Percentiles rank a stretch among this genome's conserved stretches.
These are phyloP conservation scores for Cordyceps farinosa DNA, from an alignment of 2,329 filamentous ascomycete genomes.

Conservation along the genomic window DNA sequence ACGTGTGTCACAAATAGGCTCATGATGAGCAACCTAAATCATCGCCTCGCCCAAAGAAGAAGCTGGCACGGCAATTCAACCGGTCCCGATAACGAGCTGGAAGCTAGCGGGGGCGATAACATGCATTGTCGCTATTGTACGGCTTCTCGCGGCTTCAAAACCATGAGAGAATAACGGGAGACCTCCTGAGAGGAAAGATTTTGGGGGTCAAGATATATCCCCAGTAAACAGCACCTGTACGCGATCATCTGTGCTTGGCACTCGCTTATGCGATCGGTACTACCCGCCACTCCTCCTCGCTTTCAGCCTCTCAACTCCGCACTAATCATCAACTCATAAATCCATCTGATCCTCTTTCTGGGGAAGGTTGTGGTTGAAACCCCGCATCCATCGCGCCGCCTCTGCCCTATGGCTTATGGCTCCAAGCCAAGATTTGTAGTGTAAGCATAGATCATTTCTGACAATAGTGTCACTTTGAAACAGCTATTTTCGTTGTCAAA, in stretches of 20 bases:
- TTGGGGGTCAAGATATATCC: background rate
- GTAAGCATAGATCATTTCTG: no score
- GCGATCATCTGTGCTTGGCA: background rate
- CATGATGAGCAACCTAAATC: background rate
- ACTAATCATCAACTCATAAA: no score
- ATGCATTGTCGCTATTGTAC: background rate
- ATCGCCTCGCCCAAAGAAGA: background rate
- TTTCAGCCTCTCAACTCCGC: no score
- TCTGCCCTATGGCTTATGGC: no score
- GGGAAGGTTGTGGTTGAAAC: no score
- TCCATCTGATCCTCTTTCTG: background rate
- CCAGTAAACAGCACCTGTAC: no score
- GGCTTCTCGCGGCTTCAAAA: background rate
- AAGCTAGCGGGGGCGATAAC: background rate
- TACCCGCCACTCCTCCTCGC: background rate
- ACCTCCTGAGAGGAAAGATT: background rate
- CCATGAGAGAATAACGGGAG: no score
- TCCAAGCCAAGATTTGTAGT: no score
- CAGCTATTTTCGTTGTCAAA: no score
- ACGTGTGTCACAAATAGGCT: background rate
- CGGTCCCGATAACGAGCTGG: background rate
- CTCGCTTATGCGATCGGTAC: background rate
- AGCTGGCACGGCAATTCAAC: background rate
- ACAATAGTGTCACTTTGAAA: no score
- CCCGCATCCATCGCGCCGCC: no score